Base-by-base conservation (phyloP, 176 grass and related monocot genomes). In the Triticum aestivum region DNA sequence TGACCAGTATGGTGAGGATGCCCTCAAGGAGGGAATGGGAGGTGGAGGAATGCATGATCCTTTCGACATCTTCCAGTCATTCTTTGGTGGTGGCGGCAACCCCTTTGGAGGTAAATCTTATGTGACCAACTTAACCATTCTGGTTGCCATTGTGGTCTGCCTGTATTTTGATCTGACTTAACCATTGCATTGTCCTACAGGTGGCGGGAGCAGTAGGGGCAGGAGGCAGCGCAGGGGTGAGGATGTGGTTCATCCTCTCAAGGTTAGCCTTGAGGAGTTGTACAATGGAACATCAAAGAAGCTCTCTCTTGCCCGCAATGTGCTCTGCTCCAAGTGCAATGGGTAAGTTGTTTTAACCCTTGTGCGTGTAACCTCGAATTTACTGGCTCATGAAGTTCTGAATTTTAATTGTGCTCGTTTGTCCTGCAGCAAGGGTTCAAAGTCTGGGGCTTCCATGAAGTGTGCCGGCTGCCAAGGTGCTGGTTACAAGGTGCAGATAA, bases 1-100 rank as follows among this genome's bases (percentile, higher is more conserved):
- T 65, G 95, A 95, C 24, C 92, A 98, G 29, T 95, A 95, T 86
- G 95, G 93, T 37, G 95, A 98, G 86, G 95, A 98, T 92, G 95
- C 93, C 26, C 93, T 98, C 63, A 98, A 95, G 80, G 95, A 98
- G 33, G 95, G 95, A 69, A 95, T 98, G 95, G 91, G 92, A 63
- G 89, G 89, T 1, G 89, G 89, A 17, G 94, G 90, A 32, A 88
- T 75, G 73, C 95, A 98, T 0, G 95, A 98, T 37, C 95, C 95
- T 10, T 98, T 98, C 5, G 95, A 95, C 82, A 98, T 98, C 35
- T 98, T 95, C 83, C 80, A 86, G 24, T 91, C 93, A 0, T 98
- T 98, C 91, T 98, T 98, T 77, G 71, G 41, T 45, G 9, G 26
- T 68, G 92, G 95, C 24, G 91, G 91, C 20, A 83, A 78, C 32